phyloP scores from a whole-genome alignment of 768 basidiomycete species.

The Russula sp. region DNA sequence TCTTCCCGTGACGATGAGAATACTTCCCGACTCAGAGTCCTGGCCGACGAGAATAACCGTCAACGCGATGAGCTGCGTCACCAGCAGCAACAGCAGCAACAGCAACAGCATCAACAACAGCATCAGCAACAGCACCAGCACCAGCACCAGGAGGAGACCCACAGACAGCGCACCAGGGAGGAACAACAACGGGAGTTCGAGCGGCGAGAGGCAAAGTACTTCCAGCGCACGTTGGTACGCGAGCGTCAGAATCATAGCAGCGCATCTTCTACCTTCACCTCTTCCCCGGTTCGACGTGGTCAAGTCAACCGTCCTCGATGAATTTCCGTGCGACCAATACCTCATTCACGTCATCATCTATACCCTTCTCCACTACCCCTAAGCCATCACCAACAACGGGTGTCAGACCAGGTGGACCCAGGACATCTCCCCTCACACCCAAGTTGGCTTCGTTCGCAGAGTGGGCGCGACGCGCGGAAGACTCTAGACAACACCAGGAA shows the following conservation, averaged over 20 bases:
- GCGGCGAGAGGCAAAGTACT: conserved; percentile 28
- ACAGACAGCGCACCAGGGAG: conserved; percentile 37
- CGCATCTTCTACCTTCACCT: conserved; percentile 28
- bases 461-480: conserved; percentile 61
- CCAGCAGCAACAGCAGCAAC: conserved; percentile 38
- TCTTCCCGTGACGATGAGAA: conserved; percentile 4
- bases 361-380: conserved; percentile 17
- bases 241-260: conserved; percentile 34
- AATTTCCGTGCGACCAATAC: conserved; percentile 19
- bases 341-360: conserved; percentile 20
- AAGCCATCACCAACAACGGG: conserved; percentile 18
- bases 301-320: conserved; percentile 28
- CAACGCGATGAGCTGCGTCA: conserved; percentile 26
- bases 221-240: conserved; percentile 27
- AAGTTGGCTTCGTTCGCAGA: conserved; percentile 45
- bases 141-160: background rate
- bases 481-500: conserved; percentile 65
- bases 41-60: conserved; percentile 37
- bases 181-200: conserved; percentile 32
- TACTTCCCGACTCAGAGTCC: conserved; percentile 30
- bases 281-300: conserved; percentile 28
- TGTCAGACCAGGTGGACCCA: conserved; percentile 22
- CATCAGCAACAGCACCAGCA: too few species aligned
- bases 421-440: conserved; percentile 30
- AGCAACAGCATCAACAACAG: too few species aligned